These are phyloP conservation scores for Aphanocladium album DNA, from an alignment of 2,329 filamentous ascomycete species.

Conservation along the genomic window DNA sequence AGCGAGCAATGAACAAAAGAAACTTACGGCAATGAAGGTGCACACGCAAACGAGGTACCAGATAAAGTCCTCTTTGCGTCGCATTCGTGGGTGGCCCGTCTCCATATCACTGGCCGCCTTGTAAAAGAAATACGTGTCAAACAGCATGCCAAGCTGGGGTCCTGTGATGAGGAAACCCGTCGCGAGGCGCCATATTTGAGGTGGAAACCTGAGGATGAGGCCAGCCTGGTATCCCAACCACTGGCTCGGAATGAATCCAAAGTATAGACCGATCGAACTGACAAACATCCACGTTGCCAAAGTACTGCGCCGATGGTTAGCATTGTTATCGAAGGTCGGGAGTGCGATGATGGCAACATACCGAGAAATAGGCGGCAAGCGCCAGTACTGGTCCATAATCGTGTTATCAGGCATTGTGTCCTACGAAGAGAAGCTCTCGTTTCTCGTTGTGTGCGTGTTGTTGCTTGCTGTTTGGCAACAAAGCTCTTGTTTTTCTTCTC, in stretches of 20 bases:
- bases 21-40: slow-evolving; percentile 71
- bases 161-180: slow-evolving; percentile 39
- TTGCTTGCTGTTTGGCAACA: not conserved
- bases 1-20: slow-evolving; percentile 20
- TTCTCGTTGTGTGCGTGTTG: slow-evolving; percentile 1
- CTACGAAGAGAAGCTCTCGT: slow-evolving; percentile 12
- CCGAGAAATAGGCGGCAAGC: slow-evolving; percentile 37
- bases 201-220: slow-evolving; percentile 47
- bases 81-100: slow-evolving; percentile 64
- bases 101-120: slow-evolving; percentile 74
- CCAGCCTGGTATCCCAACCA: slow-evolving; percentile 49
- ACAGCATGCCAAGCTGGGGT: slow-evolving; percentile 46
- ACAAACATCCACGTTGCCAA: slow-evolving; percentile 20
- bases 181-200: slow-evolving; percentile 38
- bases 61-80: slow-evolving; percentile 70
- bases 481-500: not conserved
- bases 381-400: slow-evolving; percentile 32
- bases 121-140: slow-evolving; percentile 74
- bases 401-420: slow-evolving; percentile 14
- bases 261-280: slow-evolving; percentile 55
- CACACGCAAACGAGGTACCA: slow-evolving; percentile 74
- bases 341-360: slow-evolving; percentile 21
- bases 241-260: slow-evolving; percentile 45
- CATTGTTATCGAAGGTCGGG: not conserved
- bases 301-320: slow-evolving; percentile 15